phyloP scores from a whole-genome alignment of 768 basidiomycete genomes.

The Lentinula edodes region DNA sequence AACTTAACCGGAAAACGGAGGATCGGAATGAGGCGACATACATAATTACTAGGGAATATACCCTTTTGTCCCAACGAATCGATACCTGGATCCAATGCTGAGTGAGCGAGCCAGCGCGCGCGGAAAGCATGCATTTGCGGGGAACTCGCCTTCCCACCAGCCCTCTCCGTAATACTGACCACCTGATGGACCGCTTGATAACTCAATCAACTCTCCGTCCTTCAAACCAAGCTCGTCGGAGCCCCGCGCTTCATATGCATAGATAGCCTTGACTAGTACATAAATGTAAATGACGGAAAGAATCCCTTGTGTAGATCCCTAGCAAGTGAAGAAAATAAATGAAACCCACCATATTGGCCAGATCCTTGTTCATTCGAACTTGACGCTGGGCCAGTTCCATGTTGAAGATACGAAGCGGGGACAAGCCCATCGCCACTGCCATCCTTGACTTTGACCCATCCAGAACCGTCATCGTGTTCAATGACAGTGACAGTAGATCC shows the following conservation, averaged over 20 bases:
- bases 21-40: constrained; percentile 30
- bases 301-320: neutral
- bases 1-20: neutral
- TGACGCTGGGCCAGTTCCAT: constrained; percentile 17
- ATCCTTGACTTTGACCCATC: constrained; percentile 77
- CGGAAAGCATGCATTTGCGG: neutral
- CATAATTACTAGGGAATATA: constrained; percentile 88
- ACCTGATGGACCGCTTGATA: constrained; percentile 55
- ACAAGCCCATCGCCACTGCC: constrained; percentile 62
- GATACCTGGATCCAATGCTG: constrained; percentile 40
- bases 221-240: constrained; percentile 60
- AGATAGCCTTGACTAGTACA: constrained; percentile 68
- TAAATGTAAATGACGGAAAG: neutral
- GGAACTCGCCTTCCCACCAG: constrained; percentile 75
- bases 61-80: constrained; percentile 59
- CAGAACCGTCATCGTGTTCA: constrained; percentile 81
- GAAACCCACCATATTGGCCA: constrained; percentile 45
- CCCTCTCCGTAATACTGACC: constrained; percentile 69
- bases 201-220: constrained; percentile 57
- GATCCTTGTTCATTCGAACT: constrained; percentile 23
- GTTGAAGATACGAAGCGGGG: constrained; percentile 68
- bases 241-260: constrained; percentile 71
- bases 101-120: too few species aligned
- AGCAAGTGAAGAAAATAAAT: neutral
- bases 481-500: constrained; percentile 58